Base-by-base conservation (phyloP, 805 yeast species). In the Starmerella lactis-condensi region DNA sequence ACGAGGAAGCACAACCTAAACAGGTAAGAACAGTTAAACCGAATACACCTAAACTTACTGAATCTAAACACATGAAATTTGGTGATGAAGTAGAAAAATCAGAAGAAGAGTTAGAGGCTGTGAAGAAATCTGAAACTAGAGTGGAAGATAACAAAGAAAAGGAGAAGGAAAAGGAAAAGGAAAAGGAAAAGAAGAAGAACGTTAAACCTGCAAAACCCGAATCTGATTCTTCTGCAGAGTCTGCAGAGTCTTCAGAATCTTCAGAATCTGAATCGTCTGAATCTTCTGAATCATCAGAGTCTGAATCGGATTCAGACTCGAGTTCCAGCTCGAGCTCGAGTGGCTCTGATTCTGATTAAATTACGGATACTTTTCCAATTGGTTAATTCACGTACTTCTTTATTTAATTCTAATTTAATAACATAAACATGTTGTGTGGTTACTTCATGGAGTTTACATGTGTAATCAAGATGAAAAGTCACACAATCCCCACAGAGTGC, bases 281-380 rank as follows among this genome's bases (percentile, higher is more conserved):
- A 22, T 62, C 30, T 60, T 63, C 36, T 3, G 5, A 14, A 9
- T 17, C 22, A 13, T 19, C 32, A 18, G 24, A 14, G 19, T 30
- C 32, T 5, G 28, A 17, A 5, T 13, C 24, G 10, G 19, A 10
- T 14, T 24, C 29, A 7, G 22, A 24, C 19, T 20, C 24, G 20
- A 25, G 23, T 17, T 20, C 31, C 4, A 25, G 16, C 5, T 24
- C 24, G 13, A 17, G 21, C 30, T 26, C 35, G 13, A 26, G 32
- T 9, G 35, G 23, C 22, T 31, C 30, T 16, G 32, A 26, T 10
- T 12, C 30, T 9, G 30, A 20, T 15, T 15, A 2, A 6, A 16
- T 12, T n/a, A n/a, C n/a, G n/a, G n/a, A n/a, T n/a, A n/a, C n/a
- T n/a, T n/a, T n/a, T n/a, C n/a, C n/a, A n/a, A n/a, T n/a, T n/a